A percentile compares a stretch with the other conserved stretches of the same genome.
These are phyloP conservation scores for Neofusicoccum laricinum DNA, from an alignment of 2,329 filamentous ascomycete species.

Conservation along the genomic window DNA sequence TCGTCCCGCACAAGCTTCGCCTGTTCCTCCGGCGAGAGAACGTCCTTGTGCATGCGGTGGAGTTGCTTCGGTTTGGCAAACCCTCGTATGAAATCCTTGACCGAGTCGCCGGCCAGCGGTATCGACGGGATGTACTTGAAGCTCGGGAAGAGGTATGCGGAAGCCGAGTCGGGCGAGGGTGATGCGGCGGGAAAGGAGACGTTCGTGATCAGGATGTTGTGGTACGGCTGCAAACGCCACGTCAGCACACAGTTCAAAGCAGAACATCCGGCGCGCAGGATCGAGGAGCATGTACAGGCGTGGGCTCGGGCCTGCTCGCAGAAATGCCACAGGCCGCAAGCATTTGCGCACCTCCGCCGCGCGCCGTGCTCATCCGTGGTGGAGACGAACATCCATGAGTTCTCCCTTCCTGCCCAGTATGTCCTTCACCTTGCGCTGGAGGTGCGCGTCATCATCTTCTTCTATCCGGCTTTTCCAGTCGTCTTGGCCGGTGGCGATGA, in stretches of 20 bases:
- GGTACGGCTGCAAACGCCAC: conserved; percentile 64
- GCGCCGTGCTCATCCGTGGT: conserved; percentile 2
- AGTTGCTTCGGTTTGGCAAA: conserved; percentile 64
- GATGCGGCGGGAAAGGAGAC: conserved; percentile 65
- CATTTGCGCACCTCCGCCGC: background rate
- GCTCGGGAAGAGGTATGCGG: conserved; percentile 74
- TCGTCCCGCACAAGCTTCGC: conserved; percentile 46
- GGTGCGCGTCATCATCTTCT: conserved; percentile 55
- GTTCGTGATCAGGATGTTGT: conserved; percentile 74
- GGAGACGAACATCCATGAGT: conserved; percentile 44
- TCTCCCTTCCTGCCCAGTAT: conserved; percentile 41
- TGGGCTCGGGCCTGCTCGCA: background rate
- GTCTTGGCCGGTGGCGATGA: conserved; percentile 75
- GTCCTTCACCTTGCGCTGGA: conserved; percentile 69
- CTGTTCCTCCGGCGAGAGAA: conserved; percentile 54
- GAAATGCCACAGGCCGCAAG: background rate
- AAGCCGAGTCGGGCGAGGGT: conserved; percentile 48
- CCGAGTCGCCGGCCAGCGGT: conserved; percentile 58
- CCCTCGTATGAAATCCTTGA: conserved; percentile 58
- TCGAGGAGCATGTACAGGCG: conserved; percentile 12
- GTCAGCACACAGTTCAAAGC: background rate
- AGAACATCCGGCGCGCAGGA: conserved; percentile 5
- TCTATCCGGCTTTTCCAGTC: conserved; percentile 85
- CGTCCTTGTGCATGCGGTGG: conserved; percentile 56
- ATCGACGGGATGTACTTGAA: conserved; percentile 78